These are phyloP conservation scores for Sergeia podlipaevii DNA, from an alignment of 208 protist genomes.

Conservation along the genomic window DNA sequence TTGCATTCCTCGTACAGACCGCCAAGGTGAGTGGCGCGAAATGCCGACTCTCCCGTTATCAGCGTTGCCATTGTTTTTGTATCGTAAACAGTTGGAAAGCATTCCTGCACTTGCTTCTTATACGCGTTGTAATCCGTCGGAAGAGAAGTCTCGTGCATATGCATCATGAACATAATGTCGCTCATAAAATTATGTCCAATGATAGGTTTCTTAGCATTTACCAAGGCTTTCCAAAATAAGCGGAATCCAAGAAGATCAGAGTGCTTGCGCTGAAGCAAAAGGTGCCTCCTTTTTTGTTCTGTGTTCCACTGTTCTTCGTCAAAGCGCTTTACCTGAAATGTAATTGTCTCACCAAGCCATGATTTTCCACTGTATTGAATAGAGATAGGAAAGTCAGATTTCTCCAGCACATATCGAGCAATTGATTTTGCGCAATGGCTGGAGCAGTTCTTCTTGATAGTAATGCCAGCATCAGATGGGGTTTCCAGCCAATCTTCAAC, in stretches of 20 bases:
- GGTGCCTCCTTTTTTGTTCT: neutral
- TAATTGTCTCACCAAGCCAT: conserved; percentile 17
- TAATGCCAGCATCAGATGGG: too few species aligned
- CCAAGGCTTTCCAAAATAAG: conserved; percentile 60
- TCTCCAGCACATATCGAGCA: too few species aligned
- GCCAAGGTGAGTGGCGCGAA: conserved; percentile 26
- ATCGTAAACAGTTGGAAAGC: conserved; percentile 57
- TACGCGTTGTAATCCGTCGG: conserved; percentile 42
- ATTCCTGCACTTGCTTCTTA: conserved; percentile 26
- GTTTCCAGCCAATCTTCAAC: too few species aligned
- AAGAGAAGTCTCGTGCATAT: conserved; percentile 63
- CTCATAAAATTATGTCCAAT: conserved; percentile 80
- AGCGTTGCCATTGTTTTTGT: conserved; percentile 55
- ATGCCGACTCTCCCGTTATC: conserved; percentile 8
- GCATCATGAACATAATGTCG: conserved; percentile 83
- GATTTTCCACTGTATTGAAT: conserved; percentile 21
- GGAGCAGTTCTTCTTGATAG: too few species aligned
- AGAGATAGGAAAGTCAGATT: too few species aligned
- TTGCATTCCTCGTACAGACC: conserved; percentile 35
- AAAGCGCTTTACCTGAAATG: conserved; percentile 17
- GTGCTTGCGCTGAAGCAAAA: conserved; percentile 10
- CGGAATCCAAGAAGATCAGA: conserved; percentile 36
- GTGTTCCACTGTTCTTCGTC: neutral
- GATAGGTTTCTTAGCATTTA: conserved; percentile 59
- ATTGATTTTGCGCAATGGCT: too few species aligned